Evolutionary conservation across 345 rosid genomes (phyloP).

Genomic region (Acer negundo): DNA sequence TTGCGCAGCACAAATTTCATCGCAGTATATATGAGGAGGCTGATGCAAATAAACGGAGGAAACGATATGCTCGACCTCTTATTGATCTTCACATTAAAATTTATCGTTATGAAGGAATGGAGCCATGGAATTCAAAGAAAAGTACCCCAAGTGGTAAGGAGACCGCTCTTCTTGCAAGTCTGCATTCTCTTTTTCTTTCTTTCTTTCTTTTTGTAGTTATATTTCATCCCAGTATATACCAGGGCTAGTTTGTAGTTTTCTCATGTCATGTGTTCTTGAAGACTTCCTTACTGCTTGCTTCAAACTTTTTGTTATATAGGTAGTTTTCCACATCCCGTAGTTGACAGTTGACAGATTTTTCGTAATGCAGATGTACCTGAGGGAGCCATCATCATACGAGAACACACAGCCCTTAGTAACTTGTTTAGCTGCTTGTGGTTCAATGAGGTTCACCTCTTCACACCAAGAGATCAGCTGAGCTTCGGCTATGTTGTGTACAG

Average conservation of each 20-base stretch:
- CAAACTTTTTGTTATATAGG: background rate
- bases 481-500: constrained; percentile 86
- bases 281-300: background rate
- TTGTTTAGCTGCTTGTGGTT: constrained; percentile 97
- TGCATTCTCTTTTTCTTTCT: background rate
- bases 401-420: constrained; percentile 76
- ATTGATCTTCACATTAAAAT: constrained; percentile 98
- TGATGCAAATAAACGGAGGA: constrained; percentile 92
- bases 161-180: background rate
- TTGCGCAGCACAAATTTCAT: constrained; percentile 95
- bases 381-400: constrained; percentile 90
- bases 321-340: background rate
- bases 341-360: constrained; percentile 18
- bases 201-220: constrained; percentile 1
- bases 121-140: constrained; percentile 87
- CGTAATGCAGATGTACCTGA: constrained; percentile 93
- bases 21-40: constrained; percentile 89
- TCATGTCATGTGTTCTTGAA: background rate
- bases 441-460: constrained; percentile 90
- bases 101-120: constrained; percentile 80
- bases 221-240: background rate
- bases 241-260: background rate
- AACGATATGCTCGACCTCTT: constrained; percentile 90
- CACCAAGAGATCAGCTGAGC: constrained; percentile 99
- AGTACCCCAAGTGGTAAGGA: constrained; percentile 72